These are phyloP conservation scores for Fomes fomentarius DNA, from an alignment of 1,284 basidiomycete genomes.

Conservation along the genomic window DNA sequence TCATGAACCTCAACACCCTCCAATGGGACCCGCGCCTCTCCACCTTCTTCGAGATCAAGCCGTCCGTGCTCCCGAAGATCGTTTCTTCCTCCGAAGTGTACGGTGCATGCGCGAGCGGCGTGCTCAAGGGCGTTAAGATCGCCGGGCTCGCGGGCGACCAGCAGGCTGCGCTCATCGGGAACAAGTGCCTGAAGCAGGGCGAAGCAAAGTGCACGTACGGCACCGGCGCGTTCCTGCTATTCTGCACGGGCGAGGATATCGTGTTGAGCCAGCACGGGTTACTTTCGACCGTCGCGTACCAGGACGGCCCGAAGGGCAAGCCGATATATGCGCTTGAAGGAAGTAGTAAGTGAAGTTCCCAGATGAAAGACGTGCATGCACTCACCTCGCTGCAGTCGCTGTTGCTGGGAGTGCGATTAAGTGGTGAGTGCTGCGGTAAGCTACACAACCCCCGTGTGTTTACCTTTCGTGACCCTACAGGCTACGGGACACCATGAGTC, in stretches of 20 bases:
- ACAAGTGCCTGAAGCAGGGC: constrained; percentile 87
- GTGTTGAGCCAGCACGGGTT: constrained; percentile 88
- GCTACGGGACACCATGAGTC: constrained; percentile 88
- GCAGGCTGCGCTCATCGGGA: constrained; percentile 95
- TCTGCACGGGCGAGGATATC: constrained; percentile 89
- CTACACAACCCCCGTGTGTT: too few relatives aligned
- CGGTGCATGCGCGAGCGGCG: constrained; percentile 72
- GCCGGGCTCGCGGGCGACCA: constrained; percentile 96
- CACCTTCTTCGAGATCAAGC: constrained; percentile 85
- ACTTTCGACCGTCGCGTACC: constrained; percentile 94
- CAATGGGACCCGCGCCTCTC: constrained; percentile 86
- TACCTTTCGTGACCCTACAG: too few relatives aligned
- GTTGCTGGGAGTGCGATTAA: constrained; percentile 96
- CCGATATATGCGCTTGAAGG: constrained; percentile 96
- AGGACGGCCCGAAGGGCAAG: constrained; percentile 78
- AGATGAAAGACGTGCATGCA: background rate
- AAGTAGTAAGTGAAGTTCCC: constrained; percentile 61
- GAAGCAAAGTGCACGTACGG: constrained; percentile 97
- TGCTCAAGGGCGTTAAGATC: constrained; percentile 81
- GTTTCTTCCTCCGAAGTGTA: constrained; percentile 94
- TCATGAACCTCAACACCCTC: constrained; percentile 84
- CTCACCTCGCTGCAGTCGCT: constrained; percentile 59
- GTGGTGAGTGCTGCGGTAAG: too few relatives aligned
- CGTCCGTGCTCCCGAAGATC: constrained; percentile 83
- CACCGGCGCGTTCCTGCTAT: constrained; percentile 94